phyloP scores from a whole-genome alignment of 768 basidiomycete species.

The Suillus placidus region DNA sequence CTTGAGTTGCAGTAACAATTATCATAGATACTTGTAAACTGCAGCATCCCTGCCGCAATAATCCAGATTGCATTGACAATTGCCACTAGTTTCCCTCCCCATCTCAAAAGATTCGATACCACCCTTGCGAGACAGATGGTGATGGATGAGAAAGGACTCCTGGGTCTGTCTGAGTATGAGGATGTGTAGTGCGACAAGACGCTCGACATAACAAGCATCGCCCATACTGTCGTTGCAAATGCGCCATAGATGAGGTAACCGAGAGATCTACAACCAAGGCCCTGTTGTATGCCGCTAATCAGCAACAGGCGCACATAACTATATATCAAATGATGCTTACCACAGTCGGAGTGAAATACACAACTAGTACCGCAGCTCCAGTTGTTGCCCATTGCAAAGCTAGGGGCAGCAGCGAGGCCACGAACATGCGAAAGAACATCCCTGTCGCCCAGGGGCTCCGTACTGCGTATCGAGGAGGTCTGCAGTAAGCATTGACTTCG shows the following conservation, averaged over 20 bases:
- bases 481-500: slow-evolving; percentile 22
- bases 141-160: background rate
- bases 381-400: slow-evolving; percentile 31
- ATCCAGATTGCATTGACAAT: slow-evolving; percentile 25
- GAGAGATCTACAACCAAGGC: slow-evolving; percentile 38
- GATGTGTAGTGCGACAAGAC: slow-evolving; percentile 23
- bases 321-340: slow-evolving; percentile 9
- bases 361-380: slow-evolving; percentile 27
- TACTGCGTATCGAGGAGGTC: slow-evolving; percentile 4
- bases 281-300: slow-evolving; percentile 15
- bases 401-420: slow-evolving; percentile 26
- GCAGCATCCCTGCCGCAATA: slow-evolving; percentile 23
- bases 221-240: slow-evolving; percentile 34
- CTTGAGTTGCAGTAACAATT: slow-evolving; percentile 29
- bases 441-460: slow-evolving; percentile 21
- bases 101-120: slow-evolving; percentile 16
- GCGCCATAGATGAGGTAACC: slow-evolving; percentile 34
- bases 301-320: background rate
- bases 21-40: slow-evolving; percentile 27
- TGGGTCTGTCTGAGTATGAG: background rate
- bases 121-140: slow-evolving; percentile 4
- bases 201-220: slow-evolving; percentile 34
- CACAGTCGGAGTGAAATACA: slow-evolving; percentile 30
- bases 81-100: slow-evolving; percentile 24
- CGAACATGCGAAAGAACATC: slow-evolving; percentile 20